Conservation (phyloP, 768 basidiomycete species). For the Suillus ampliporus region DNA sequence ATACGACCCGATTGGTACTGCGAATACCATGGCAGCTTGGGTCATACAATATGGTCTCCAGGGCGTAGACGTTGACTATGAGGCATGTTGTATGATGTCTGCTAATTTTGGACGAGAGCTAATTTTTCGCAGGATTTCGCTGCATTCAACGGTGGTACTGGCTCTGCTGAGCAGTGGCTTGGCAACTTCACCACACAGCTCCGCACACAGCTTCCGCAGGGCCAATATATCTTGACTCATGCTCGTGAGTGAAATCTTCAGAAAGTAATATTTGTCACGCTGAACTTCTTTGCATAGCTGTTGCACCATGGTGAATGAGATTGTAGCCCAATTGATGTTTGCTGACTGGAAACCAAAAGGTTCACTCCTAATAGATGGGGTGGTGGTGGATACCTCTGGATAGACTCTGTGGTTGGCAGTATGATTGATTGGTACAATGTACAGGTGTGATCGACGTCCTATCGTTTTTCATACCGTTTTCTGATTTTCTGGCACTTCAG, state of each 20-base stretch:
- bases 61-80: constrained; percentile 62
- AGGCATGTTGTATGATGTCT: constrained; percentile 27
- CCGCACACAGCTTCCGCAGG: constrained; percentile 38
- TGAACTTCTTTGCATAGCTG: constrained; percentile 31
- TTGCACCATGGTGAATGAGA: constrained; percentile 43
- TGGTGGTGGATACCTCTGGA: constrained; percentile 45
- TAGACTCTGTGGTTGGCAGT: constrained; percentile 42
- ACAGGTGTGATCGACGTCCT: constrained; percentile 34
- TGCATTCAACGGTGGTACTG: constrained; percentile 39
- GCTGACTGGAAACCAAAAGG: constrained; percentile 20
- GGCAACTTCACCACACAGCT: constrained; percentile 38
- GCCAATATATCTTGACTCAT: constrained; percentile 41
- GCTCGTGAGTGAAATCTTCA: constrained; percentile 35
- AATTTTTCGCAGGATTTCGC: constrained; percentile 31
- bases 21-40: constrained; percentile 50
- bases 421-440: constrained; percentile 53
- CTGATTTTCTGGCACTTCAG: constrained; percentile 14
- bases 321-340: neutral
- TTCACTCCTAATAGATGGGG: constrained; percentile 39
- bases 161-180: constrained; percentile 44
- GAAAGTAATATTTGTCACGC: no score
- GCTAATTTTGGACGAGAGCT: neutral
- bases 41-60: constrained; percentile 54
- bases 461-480: neutral
- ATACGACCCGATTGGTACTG: constrained; percentile 43